Base-by-base conservation (phyloP, 1,284 basidiomycete genomes). In the Cryptococcus amylolentus region DNA sequence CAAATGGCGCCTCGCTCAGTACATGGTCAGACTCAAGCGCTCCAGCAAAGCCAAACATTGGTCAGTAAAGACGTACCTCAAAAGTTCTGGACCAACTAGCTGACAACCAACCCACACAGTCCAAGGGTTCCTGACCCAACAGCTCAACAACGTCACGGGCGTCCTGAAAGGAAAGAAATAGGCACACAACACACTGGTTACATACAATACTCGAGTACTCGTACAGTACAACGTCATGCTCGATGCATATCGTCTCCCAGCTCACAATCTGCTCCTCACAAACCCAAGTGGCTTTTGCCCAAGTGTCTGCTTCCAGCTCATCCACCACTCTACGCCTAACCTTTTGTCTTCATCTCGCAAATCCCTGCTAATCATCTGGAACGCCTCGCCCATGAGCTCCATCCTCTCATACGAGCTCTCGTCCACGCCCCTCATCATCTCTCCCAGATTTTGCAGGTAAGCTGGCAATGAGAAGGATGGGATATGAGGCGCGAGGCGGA, bases 281-380 rank as follows among this genome's bases (percentile, higher is more conserved):
- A 55, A 38, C 5, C 54, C 54, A 6, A 35, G 9, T n/a, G 49
- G 43, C 14, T n/a, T 40, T 35, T 40, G 3, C 46, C 55, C 59
- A 28, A 61, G 52, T 20, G 46, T 45, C 43, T 52, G 37, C 58
- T 58, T 61, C 61, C 65, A 65, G 18, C 51, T 52, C 13, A 65
- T 48, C 72, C 72, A 73, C 72, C 72, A 73, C 10, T 67, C 66
- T 13, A 71, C 64, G 1, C 68, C 72, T 18, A 52, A 26, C 39
- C 60, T 47, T 57, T 66, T 69, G 27, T 51, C 54, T 44, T 62
- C 61, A 54, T 73, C 72, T 5, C 64, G 57, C 46, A 73, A 49
- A 43, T 67, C 67, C 45, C 65, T 51, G 39, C 67, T 60, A 23
- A 73, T 56, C 51, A 64, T 62, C 48, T 64, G 63, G 54, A 71